A percentile compares a stretch with the other conserved stretches of the same genome.
Conservation (phyloP, 192 early-diverging fungal genomes). For the Thamnidium elegans region DNA sequence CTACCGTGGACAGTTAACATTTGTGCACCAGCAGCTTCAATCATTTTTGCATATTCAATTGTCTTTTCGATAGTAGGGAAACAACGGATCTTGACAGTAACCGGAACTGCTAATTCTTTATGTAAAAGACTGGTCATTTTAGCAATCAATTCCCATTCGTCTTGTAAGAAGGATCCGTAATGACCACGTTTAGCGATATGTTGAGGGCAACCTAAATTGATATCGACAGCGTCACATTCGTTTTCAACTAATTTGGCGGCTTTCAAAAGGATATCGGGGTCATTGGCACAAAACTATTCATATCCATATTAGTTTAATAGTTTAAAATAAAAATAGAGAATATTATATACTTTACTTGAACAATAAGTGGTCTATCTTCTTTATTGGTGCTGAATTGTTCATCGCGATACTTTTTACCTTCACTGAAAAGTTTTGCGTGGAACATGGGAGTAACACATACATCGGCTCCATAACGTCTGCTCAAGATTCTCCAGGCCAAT, state of each 20-base stretch:
- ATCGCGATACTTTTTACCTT: conserved; percentile 63
- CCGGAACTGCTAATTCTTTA: conserved; percentile 77
- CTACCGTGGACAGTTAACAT: conserved; percentile 95
- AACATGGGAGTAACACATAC: conserved; percentile 99
- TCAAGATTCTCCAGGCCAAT: conserved; percentile 91
- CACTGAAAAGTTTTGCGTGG: conserved; percentile 83
- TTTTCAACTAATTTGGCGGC: conserved; percentile 82
- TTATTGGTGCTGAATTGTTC: conserved; percentile 71
- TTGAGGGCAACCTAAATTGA: conserved; percentile 97
- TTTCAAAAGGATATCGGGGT: conserved; percentile 74
- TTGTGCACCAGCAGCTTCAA: conserved; percentile 90
- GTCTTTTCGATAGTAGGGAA: conserved; percentile 90
- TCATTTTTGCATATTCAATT: conserved; percentile 90
- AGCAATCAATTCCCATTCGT: conserved; percentile 86
- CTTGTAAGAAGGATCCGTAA: conserved; percentile 93
- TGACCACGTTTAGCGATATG: conserved; percentile 87
- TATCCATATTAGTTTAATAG: neutral
- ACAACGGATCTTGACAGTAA: conserved; percentile 95
- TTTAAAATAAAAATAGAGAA: neutral
- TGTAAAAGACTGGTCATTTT: conserved; percentile 71
- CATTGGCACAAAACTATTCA: conserved; percentile 93
- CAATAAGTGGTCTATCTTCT: conserved; percentile 80
- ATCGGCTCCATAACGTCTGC: conserved; percentile 78
- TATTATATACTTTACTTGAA: conserved; percentile 53
- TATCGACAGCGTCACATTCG: conserved; percentile 89